These are phyloP conservation scores for Trichophyton verrucosum DNA, from an alignment of 2,329 filamentous ascomycete species.

Conservation along the genomic window DNA sequence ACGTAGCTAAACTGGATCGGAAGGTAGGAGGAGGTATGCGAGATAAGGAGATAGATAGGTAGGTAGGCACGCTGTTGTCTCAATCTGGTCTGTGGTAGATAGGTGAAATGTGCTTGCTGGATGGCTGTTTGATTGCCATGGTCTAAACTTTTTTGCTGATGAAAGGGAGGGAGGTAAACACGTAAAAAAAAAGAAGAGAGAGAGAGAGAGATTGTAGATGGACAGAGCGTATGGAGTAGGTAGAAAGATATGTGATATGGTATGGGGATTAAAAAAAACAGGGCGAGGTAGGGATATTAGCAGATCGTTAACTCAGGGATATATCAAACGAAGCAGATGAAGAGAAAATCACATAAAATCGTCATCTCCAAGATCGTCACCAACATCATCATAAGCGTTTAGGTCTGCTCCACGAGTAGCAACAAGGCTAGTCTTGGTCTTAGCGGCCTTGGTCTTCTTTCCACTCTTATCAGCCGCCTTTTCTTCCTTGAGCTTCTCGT, in stretches of 20 bases:
- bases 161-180: neutral
- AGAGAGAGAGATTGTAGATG: neutral
- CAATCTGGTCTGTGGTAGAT: neutral
- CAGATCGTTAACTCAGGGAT: neutral
- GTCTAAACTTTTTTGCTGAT: neutral
- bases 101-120: neutral
- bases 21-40: neutral
- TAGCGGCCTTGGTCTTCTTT: slow-evolving; percentile 94
- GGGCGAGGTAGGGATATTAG: no score
- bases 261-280: no score
- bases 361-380: slow-evolving; percentile 55
- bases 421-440: slow-evolving; percentile 80
- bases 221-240: neutral
- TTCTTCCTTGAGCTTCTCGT: slow-evolving; percentile 98
- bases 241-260: neutral
- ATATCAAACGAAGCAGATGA: slow-evolving; percentile 2
- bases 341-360: slow-evolving; percentile 35
- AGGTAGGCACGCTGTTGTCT: neutral
- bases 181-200: no score
- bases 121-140: neutral
- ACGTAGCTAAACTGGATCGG: neutral
- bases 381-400: slow-evolving; percentile 65
- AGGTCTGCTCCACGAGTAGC: slow-evolving; percentile 52
- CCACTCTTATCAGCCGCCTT: slow-evolving; percentile 84
- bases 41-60: neutral